Percentiles rank a stretch among this genome's conserved stretches.
phyloP scores from a whole-genome alignment of 768 basidiomycete species.

The Pleurotus cornucopiae region DNA sequence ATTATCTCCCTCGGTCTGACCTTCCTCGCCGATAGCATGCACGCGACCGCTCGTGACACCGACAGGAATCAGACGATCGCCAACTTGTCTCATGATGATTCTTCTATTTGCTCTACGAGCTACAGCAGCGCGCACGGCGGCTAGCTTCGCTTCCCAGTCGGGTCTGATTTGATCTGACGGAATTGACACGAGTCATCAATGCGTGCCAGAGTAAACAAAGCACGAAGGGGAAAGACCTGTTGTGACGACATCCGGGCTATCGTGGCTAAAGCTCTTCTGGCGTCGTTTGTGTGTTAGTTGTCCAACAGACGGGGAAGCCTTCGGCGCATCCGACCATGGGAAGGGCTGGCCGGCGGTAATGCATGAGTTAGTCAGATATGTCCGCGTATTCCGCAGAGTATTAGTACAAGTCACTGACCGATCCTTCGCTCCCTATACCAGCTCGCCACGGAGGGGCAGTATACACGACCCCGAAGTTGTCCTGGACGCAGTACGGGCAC shows the following conservation, averaged over 20 bases:
- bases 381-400: slow-evolving; percentile 7
- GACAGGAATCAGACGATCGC: slow-evolving; percentile 94
- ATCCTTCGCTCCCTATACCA: slow-evolving; percentile 73
- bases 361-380: slow-evolving; percentile 1
- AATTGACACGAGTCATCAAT: slow-evolving; percentile 2
- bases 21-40: slow-evolving; percentile 64
- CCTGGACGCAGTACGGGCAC: slow-evolving; percentile 97
- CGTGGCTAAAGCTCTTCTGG: slow-evolving; percentile 84
- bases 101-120: slow-evolving; percentile 93
- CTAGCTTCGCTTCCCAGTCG: slow-evolving; percentile 96
- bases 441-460: slow-evolving; percentile 75
- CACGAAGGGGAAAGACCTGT: slow-evolving; percentile 47
- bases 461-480: slow-evolving; percentile 94
- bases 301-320: slow-evolving; percentile 26
- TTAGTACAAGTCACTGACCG: slow-evolving; percentile 39
- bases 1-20: slow-evolving; percentile 36
- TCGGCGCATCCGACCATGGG: slow-evolving; percentile 51
- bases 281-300: slow-evolving; percentile 60
- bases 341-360: slow-evolving; percentile 22
- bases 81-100: slow-evolving; percentile 98
- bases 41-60: slow-evolving; percentile 90
- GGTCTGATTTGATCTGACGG: slow-evolving; percentile 88
- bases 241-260: slow-evolving; percentile 87
- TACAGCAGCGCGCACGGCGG: slow-evolving; percentile 91
- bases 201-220: not conserved